These are phyloP conservation scores for Termitomyces sp. DNA, from an alignment of 768 basidiomycete genomes.

Conservation along the genomic window DNA sequence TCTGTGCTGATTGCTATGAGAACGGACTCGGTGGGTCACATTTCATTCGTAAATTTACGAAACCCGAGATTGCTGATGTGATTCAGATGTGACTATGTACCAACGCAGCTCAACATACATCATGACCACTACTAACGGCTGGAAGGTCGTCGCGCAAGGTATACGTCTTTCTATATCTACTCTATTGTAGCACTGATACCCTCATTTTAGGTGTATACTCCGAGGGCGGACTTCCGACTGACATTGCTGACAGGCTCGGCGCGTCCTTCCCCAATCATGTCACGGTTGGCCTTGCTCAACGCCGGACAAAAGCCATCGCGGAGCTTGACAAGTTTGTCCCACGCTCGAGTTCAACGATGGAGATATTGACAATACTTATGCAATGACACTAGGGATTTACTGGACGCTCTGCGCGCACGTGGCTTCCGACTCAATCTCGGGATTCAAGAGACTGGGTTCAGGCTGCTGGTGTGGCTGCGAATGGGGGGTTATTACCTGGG, in stretches of 20 bases:
- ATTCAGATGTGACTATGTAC: constrained; percentile 51
- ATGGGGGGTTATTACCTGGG: constrained; percentile 70
- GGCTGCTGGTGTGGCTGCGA: constrained; percentile 42
- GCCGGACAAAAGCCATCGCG: constrained; percentile 37
- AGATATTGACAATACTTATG: not conserved
- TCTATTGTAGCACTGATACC: not conserved
- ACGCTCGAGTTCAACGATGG: not conserved
- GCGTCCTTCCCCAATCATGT: constrained; percentile 43
- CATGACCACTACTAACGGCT: constrained; percentile 17
- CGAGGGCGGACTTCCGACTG: constrained; percentile 44
- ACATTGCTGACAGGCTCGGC: constrained; percentile 46
- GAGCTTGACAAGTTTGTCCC: constrained; percentile 49
- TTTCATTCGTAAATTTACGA: not conserved
- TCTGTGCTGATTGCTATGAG: constrained; percentile 37
- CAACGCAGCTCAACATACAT: constrained; percentile 46
- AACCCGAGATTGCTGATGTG: no score
- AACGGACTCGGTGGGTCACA: constrained; percentile 36
- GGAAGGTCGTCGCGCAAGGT: constrained; percentile 22
- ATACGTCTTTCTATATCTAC: not conserved
- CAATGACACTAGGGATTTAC: constrained; percentile 47
- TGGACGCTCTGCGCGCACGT: constrained; percentile 50
- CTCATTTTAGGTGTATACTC: constrained; percentile 32
- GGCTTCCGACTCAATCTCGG: constrained; percentile 58
- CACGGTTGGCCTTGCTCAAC: constrained; percentile 25
- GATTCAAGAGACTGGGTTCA: constrained; percentile 46